Conservation (phyloP, 306 rosid genomes). For the Pterocarpus macrocarpus region DNA sequence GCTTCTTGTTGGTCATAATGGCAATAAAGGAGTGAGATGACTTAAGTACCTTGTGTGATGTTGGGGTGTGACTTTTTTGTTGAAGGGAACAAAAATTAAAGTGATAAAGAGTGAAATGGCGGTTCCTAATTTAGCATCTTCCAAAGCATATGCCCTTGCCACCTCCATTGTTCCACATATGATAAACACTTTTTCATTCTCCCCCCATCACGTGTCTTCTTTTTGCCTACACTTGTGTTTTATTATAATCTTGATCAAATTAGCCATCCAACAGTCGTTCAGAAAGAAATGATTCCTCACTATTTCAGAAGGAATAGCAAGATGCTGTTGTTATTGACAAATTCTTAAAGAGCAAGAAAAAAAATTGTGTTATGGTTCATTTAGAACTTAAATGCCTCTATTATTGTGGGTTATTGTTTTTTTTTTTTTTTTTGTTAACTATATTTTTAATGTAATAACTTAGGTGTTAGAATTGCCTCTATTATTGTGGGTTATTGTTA, state of each 20-base stretch:
- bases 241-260: slow-evolving; percentile 27
- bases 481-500: too few species aligned
- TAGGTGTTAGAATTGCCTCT: too few species aligned
- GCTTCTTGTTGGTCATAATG: slow-evolving; percentile 59
- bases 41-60: slow-evolving; percentile 62
- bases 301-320: too few species aligned
- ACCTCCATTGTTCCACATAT: slow-evolving; percentile 57
- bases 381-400: too few species aligned
- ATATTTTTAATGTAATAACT: too few species aligned
- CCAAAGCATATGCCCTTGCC: slow-evolving; percentile 82
- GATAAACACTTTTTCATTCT: slow-evolving; percentile 52
- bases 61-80: slow-evolving; percentile 55
- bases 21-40: slow-evolving; percentile 71
- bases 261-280: slow-evolving; percentile 23
- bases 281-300: too few species aligned
- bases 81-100: slow-evolving; percentile 49
- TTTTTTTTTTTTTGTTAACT: too few species aligned
- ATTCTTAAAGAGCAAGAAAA: too few species aligned
- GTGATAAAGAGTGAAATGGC: slow-evolving; percentile 54
- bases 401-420: too few species aligned
- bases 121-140: slow-evolving; percentile 79
- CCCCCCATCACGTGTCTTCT: slow-evolving; percentile 42
- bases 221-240: slow-evolving; percentile 37
- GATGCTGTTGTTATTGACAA: too few species aligned
- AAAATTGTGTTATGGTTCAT: too few species aligned